A percentile compares a stretch with the other conserved stretches of the same genome.
Evolutionary conservation across 768 basidiomycete species (phyloP).

Genomic region (Boletus fagicola): DNA sequence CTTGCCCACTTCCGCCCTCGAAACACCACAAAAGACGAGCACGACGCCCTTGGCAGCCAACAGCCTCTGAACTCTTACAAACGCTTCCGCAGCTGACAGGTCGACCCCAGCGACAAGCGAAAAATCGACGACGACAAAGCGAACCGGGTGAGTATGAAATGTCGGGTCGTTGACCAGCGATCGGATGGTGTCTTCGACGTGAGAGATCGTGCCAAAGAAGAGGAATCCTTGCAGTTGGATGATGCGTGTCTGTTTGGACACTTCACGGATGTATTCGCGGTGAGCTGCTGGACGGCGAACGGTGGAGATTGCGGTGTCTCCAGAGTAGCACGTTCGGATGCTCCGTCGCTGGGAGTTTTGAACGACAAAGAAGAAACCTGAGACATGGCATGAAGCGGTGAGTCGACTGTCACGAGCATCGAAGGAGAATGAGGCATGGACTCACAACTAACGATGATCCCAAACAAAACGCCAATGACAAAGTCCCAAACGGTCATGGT

Average conservation of each 20-base stretch:
- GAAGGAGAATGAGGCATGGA: background rate
- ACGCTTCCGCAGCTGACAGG: conserved; percentile 93
- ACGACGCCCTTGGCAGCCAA: conserved; percentile 73
- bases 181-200: conserved; percentile 86
- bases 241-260: conserved; percentile 87
- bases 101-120: conserved; percentile 87
- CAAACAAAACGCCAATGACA: conserved; percentile 88
- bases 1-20: conserved; percentile 60
- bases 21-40: conserved; percentile 86
- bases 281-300: conserved; percentile 88
- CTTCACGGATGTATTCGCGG: conserved; percentile 86
- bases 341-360: conserved; percentile 85
- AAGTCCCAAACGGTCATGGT: conserved; percentile 96
- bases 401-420: background rate
- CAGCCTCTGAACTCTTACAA: conserved; percentile 85
- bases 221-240: conserved; percentile 89
- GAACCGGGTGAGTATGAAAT: conserved; percentile 75
- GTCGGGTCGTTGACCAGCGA: conserved; percentile 65
- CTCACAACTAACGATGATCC: conserved; percentile 87
- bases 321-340: conserved; percentile 81
- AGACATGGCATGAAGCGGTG: background rate
- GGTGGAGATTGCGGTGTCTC: conserved; percentile 82
- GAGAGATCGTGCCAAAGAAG: conserved; percentile 90
- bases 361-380: conserved; percentile 95
- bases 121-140: conserved; percentile 89